Conservation (phyloP, 257 asterid species). For the Solanum bulbocastanum region DNA sequence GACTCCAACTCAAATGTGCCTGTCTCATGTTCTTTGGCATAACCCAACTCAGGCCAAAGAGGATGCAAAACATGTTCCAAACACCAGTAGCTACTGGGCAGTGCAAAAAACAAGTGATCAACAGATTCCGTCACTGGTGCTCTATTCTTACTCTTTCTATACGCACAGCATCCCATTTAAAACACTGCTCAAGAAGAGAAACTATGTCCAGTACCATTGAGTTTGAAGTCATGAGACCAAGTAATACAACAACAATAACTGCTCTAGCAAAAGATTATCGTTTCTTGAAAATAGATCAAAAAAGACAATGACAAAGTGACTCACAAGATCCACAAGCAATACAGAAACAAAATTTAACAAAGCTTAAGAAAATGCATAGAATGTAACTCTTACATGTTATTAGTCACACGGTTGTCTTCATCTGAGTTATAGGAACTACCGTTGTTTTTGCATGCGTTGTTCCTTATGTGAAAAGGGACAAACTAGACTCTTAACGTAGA, state of each 20-base stretch:
- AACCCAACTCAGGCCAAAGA: not conserved
- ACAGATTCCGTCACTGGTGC: not conserved
- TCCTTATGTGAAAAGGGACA: not conserved
- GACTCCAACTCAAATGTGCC: not conserved
- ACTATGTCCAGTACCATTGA: not conserved
- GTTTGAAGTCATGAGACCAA: not conserved
- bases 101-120: not conserved
- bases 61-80: not conserved
- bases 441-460: not conserved
- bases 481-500: conserved; percentile 35
- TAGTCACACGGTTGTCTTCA: not conserved
- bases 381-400: not conserved
- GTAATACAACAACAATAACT: not conserved
- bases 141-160: not conserved
- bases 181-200: not conserved
- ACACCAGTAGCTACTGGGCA: not conserved
- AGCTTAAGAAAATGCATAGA: not conserved
- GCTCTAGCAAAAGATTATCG: not conserved
- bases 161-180: not conserved
- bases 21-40: not conserved
- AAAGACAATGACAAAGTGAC: not conserved
- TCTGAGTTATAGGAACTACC: not conserved
- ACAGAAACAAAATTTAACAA: not conserved
- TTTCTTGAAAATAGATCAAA: not conserved
- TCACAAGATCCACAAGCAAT: not conserved